These are phyloP conservation scores for Chrysoporthe austroafricana DNA, from an alignment of 2,329 filamentous ascomycete species.

Conservation along the genomic window DNA sequence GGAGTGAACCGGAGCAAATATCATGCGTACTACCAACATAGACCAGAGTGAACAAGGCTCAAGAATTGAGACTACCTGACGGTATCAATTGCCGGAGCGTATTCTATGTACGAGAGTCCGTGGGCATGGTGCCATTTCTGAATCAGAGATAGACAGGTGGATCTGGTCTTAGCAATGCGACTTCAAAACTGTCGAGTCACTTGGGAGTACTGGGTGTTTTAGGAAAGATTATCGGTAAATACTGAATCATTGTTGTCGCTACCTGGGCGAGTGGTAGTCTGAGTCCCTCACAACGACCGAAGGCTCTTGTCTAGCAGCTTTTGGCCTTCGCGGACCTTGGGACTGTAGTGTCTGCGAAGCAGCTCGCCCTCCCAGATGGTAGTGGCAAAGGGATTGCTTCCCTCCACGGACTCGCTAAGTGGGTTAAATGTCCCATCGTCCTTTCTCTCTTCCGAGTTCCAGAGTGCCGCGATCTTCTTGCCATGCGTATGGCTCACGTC, in stretches of 20 bases:
- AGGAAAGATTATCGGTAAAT: neutral
- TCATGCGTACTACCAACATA: neutral
- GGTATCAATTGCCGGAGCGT: neutral
- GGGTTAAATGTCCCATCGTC: constrained; percentile 88
- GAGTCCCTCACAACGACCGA: constrained; percentile 26
- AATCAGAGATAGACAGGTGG: constrained; percentile 3
- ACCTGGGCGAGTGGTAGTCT: neutral
- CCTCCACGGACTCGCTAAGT: constrained; percentile 73
- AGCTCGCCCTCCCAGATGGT: constrained; percentile 95
- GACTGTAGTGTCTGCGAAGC: constrained; percentile 82
- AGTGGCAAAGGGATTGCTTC: constrained; percentile 85
- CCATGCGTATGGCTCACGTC: constrained; percentile 82
- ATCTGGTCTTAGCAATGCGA: neutral
- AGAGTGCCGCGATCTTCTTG: constrained; percentile 81
- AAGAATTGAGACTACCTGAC: neutral
- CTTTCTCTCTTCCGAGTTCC: constrained; percentile 92
- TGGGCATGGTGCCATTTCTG: neutral
- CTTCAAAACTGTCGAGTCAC: neutral
- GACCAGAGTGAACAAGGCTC: neutral
- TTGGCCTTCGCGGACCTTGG: constrained; percentile 78
- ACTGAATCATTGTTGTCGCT: constrained; percentile 20
- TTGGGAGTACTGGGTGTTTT: neutral
- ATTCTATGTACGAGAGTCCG: neutral
- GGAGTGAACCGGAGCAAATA: too few species aligned
- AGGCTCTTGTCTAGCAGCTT: constrained; percentile 71